phyloP scores from a whole-genome alignment of 1,284 basidiomycete genomes.

The Blastosporella zonata region DNA sequence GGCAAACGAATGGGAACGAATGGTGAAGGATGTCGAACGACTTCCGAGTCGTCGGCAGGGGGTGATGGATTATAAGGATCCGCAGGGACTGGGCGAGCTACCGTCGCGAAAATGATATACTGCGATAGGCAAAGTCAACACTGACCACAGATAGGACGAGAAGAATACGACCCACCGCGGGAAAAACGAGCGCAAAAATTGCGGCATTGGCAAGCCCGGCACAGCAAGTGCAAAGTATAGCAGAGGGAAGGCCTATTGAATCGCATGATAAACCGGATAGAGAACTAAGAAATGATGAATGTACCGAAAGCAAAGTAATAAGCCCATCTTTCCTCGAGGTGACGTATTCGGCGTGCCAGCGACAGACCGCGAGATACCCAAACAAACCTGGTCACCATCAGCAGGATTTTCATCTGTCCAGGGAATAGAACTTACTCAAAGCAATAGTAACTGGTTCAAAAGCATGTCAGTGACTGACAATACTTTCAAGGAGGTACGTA shows the following conservation, averaged over 20 bases:
- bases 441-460: constrained; percentile 70
- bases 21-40: constrained; percentile 63
- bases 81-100: constrained; percentile 59
- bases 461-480: constrained; percentile 3
- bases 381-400: constrained; percentile 51
- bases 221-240: constrained; percentile 67
- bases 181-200: constrained; percentile 76
- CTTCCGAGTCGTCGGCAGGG: constrained; percentile 33
- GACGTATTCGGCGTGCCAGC: constrained; percentile 62
- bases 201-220: constrained; percentile 73
- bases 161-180: constrained; percentile 44
- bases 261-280: constrained; percentile 6
- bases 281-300: constrained; percentile 19
- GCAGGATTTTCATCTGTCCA: not conserved
- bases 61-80: constrained; percentile 68
- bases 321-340: constrained; percentile 82
- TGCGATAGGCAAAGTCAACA: constrained; percentile 26
- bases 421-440: constrained; percentile 63
- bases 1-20: constrained; percentile 76
- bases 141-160: not conserved
- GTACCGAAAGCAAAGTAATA: constrained; percentile 80
- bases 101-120: constrained; percentile 80
- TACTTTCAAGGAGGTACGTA: constrained; percentile 40
- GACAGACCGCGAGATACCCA: constrained; percentile 75
- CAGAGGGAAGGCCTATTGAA: constrained; percentile 54